Conservation (phyloP, 1,139 yeast genomes). For the Blastobotrys apis region DNA sequence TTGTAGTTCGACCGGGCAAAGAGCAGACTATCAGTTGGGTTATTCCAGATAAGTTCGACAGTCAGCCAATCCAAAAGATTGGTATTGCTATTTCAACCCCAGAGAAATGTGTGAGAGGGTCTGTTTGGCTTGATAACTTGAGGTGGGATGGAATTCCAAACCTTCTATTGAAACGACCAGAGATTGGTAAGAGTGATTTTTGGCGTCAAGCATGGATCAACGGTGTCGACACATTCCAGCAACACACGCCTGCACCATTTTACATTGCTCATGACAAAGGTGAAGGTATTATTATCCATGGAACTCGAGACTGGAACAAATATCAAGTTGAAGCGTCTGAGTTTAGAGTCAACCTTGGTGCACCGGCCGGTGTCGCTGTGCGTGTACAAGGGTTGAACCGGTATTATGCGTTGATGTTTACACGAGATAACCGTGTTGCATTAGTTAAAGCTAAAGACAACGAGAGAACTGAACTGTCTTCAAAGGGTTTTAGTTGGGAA, state of each 20-base stretch:
- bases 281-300: background rate
- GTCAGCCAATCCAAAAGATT: background rate
- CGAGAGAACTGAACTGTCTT: background rate
- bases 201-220: background rate
- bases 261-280: background rate
- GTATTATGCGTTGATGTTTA: background rate
- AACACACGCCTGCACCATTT: background rate
- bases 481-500: background rate
- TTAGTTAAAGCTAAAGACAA: background rate
- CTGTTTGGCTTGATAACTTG: background rate
- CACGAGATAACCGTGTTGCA: background rate
- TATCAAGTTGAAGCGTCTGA: background rate
- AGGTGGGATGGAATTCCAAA: background rate
- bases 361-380: background rate
- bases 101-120: background rate
- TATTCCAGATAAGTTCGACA: background rate
- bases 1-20: background rate
- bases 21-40: background rate
- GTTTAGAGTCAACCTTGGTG: background rate
- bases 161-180: background rate
- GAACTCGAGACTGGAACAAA: background rate
- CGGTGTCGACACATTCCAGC: background rate
- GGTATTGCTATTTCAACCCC: background rate
- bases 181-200: background rate
- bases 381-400: background rate